phyloP scores from a whole-genome alignment of 1,284 basidiomycete genomes.

The Puccinia coronata region DNA sequence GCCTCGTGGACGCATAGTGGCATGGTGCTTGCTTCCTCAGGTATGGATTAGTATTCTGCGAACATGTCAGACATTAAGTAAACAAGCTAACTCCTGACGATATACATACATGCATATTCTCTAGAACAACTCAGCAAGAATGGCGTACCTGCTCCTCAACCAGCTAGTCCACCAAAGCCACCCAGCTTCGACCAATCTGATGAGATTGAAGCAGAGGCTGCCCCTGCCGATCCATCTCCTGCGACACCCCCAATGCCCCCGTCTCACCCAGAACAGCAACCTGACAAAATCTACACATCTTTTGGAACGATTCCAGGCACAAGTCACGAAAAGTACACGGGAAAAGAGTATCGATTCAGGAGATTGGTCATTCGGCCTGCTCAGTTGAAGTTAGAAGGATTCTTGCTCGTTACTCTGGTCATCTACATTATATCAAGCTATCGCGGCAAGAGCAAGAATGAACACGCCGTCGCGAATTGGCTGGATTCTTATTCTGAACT shows the following conservation, averaged over 20 bases:
- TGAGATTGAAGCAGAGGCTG: neutral
- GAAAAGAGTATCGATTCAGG: slow-evolving; percentile 42
- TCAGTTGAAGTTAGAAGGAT: slow-evolving; percentile 22
- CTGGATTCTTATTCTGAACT: slow-evolving; percentile 7
- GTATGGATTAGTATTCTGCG: too few relatives aligned
- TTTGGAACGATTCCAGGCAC: neutral
- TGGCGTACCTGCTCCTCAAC: slow-evolving; percentile 36
- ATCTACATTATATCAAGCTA: slow-evolving; percentile 27
- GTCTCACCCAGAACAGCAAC: neutral
- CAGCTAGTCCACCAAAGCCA: slow-evolving; percentile 30
- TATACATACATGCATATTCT: too few relatives aligned
- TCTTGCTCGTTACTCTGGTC: slow-evolving; percentile 13
- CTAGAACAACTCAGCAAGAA: slow-evolving; percentile 8
- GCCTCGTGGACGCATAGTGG: too few relatives aligned
- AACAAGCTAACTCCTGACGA: too few relatives aligned
- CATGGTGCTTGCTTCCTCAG: too few relatives aligned
- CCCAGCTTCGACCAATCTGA: slow-evolving; percentile 38
- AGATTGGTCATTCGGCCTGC: slow-evolving; percentile 47
- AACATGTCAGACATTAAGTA: too few relatives aligned
- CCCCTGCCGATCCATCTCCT: slow-evolving; percentile 33
- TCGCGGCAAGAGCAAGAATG: slow-evolving; percentile 34
- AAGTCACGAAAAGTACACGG: neutral
- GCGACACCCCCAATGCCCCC: slow-evolving; percentile 17
- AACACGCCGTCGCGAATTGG: slow-evolving; percentile 8
- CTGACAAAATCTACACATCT: neutral